phyloP scores from a whole-genome alignment of 2,329 filamentous ascomycete species.

The Aschersonia sp. region DNA sequence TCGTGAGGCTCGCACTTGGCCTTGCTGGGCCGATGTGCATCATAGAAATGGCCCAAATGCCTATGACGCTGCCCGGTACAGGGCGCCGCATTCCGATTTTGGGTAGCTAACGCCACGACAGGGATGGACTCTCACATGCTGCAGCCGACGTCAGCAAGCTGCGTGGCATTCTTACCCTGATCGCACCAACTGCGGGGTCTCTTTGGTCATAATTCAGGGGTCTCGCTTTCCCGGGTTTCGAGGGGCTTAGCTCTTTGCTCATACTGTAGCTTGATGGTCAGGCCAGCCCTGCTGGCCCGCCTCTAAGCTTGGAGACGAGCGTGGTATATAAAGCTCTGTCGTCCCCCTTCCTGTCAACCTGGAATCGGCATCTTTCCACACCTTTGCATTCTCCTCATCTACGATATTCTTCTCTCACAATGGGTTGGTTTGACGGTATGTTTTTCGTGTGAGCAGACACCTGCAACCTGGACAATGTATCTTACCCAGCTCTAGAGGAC shows the following conservation, averaged over 20 bases:
- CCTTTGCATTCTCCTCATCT: background rate
- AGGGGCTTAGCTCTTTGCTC: background rate
- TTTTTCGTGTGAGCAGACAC: background rate
- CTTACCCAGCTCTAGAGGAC: conserved; percentile 1
- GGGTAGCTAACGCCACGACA: background rate
- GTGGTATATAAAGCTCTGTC: background rate
- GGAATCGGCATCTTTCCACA: background rate
- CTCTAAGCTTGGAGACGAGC: background rate
- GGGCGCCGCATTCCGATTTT: background rate
- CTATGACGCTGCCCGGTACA: background rate
- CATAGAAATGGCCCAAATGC: background rate
- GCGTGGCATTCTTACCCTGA: background rate
- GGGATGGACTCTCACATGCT: background rate
- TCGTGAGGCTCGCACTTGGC: background rate
- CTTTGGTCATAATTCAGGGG: background rate
- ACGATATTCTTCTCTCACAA: conserved; percentile 1
- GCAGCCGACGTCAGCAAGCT: background rate
- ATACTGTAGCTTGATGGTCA: too few relatives aligned
- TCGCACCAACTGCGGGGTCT: background rate
- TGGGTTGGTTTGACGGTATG: conserved; percentile 11
- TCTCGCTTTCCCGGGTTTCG: background rate
- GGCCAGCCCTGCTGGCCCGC: too few relatives aligned
- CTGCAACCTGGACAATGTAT: too few relatives aligned
- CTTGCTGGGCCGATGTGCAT: background rate
- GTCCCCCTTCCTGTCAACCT: background rate